These are phyloP conservation scores for Candida multigemmis DNA, from an alignment of 805 yeast species.

Conservation along the genomic window DNA sequence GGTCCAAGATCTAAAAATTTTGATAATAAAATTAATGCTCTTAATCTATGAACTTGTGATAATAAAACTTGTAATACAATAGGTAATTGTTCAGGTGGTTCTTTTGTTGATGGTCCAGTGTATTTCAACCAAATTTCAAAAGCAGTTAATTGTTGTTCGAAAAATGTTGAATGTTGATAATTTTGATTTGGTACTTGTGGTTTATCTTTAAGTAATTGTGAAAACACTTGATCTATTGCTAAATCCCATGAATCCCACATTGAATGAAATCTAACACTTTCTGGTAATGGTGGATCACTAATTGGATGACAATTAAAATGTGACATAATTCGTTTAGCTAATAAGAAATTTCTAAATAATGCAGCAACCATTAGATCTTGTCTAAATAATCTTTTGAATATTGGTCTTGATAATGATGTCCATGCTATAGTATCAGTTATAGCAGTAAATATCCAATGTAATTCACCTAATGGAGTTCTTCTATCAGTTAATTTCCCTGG, in stretches of 20 bases:
- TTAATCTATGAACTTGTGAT: constrained; percentile 86
- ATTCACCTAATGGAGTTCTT: constrained; percentile 90
- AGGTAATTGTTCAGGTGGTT: constrained; percentile 93
- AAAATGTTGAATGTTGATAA: constrained; percentile 87
- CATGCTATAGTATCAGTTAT: constrained; percentile 97
- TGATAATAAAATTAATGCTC: constrained; percentile 79
- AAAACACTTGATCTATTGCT: constrained; percentile 88
- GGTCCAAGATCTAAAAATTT: constrained; percentile 91
- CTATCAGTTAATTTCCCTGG: constrained; percentile 92
- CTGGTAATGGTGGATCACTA: constrained; percentile 89
- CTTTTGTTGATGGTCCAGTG: constrained; percentile 67
- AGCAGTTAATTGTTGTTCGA: constrained; percentile 93
- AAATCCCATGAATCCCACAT: constrained; percentile 99
- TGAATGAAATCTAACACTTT: constrained; percentile 67
- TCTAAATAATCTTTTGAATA: constrained; percentile 83
- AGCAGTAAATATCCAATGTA: constrained; percentile 97
- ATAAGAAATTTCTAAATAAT: constrained; percentile 78
- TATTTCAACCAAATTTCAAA: constrained; percentile 94
- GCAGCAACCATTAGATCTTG: constrained; percentile 98
- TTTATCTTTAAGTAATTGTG: constrained; percentile 46
- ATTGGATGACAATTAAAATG: constrained; percentile 89
- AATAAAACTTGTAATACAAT: constrained; percentile 85
- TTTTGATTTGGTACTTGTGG: constrained; percentile 13
- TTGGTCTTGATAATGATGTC: constrained; percentile 80
- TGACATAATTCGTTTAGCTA: constrained; percentile 93